Base-by-base conservation (phyloP, 2,329 filamentous ascomycete genomes). In the Aspergillus cejpii region DNA sequence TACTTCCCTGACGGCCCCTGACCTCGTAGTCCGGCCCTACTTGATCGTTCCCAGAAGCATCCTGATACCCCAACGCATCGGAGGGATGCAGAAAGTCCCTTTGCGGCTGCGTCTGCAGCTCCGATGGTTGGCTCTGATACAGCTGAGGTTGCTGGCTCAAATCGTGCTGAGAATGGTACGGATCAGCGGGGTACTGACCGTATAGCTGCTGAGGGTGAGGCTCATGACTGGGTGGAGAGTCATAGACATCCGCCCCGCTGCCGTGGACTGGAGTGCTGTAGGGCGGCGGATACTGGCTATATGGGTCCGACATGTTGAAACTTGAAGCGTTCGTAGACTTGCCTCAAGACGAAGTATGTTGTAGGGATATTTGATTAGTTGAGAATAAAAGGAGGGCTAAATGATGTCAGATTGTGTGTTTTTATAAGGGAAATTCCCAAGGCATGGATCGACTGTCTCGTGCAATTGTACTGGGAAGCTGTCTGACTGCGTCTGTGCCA, bases 271-370 rank as follows among this genome's bases (percentile, higher is more conserved):
- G 49, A 41, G 60, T 45, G 44, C 56, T 41, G 44, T 59, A 57
- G 41, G 52, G 48, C 34, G 52, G 43, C 34, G 52, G 43, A 27
- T 68, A 59, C 33, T 71, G 65, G 51, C 74, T 68, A 66, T 77
- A 77, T 28, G 73, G 73, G 47, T 73, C 73, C 12, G 74, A 76
- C 75, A 78, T 78, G 28, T 63, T 52, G 7, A n/a, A 15, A 12
- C 7, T 8, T 15, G n/a, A 31, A 12, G 15, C 10, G 8, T 17
- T 34, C 14, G 14, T 15, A 34, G 26, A 28, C 37, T 26, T 40
- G 28, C 29, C 28, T 24, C n/a, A 28, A 19, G 15, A 11, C 31
- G 17, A 34, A 34, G 14, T 34, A 8, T 5, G 17, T 15, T 19
- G 31, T 17, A 19, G 3, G 31, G 6, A 11, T 20, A 19, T 11